Evolutionary conservation across 2,329 filamentous ascomycete genomes (phyloP), one percentile per base, ranked within the genome.

Genomic region (Chrysosporium queenslandicum): DNA sequence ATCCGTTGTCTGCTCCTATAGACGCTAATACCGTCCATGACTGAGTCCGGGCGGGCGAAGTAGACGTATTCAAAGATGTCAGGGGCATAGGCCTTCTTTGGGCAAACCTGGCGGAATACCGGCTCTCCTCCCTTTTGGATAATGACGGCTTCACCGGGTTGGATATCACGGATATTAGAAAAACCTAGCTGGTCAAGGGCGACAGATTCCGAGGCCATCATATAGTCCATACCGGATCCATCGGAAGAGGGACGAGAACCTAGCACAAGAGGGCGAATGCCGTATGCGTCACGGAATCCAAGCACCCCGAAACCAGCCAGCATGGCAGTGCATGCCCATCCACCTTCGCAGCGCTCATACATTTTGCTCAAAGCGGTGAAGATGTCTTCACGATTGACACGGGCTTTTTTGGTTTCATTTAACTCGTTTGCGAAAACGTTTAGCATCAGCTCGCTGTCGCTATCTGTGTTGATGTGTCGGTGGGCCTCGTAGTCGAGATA

Each of bases 51-150:
- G 1, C 89, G 77, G 12, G 87, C 84, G 61, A 94, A 89, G 71
- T 95, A 95, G 53, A 94, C 85, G 58, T 83, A 88, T 69, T 94
- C 87, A 62, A 94, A 92, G 56, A 88, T 85, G 65, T 95, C 89
- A 0, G 88, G 88, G 1, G 85, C 82, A 64, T 94, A 94, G 14
- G 77, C 75, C 60, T 79, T 77, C 59, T 77, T 76, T 54, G 78
- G 70, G 37, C 82, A 79, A 12, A 95, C 81, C 67, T 94, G 87
- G 56, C 77, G 75, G 73, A 90, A 92, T 45, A 83, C 77, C 0
- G 87, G 87, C 50, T 76, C 73, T 46, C 79, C 76, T 37, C 87
- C 87, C 71, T 94, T 94, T 62, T 84, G 76, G 57, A 94, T 83
- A 63, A 94, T 88, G 56, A 94, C 87, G 2, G 87, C 88, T 70